Base-by-base conservation (phyloP, 345 rosid genomes). In the Clausena lansium region DNA sequence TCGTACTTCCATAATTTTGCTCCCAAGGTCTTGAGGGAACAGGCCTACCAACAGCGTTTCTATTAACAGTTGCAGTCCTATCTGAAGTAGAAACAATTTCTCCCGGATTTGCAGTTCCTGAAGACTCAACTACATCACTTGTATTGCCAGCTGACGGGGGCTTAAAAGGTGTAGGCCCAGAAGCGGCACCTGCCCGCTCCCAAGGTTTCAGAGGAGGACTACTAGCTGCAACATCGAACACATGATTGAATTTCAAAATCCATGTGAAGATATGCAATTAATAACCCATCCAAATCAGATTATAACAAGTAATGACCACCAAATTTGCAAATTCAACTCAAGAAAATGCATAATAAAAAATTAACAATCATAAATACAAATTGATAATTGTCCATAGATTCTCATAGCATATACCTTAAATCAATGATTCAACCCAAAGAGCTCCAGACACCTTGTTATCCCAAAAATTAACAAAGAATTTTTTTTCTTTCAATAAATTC, bases 51-150 rank as follows among this genome's bases (percentile, higher is more conserved):
- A 90, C 73, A 76, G 91, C 25, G 69, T 89, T 92, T 80, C 81
- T 75, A 57, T 88, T 94, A 15, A 79, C 83, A 77, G 87, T 80
- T 1, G 91, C 71, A 81, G 80, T 86, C 65, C 80, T 81, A 81
- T 84, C 84, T n/a, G 70, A 64, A 47, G 89, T 54, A 0, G 97
- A 74, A 84, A 92, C 90, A 36, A 91, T 83, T 78, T 94, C 97
- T 62, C 99, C 99, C 0, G 98, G 97, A 70, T 75, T 88, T 10
- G 94, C 97, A 32, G 99, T 96, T 76, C 99, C 98, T 2, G 99
- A 94, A 78, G 95, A 92, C 85, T 94, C 98, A 59, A 85, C 77
- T 74, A 63, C 70, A 45, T 74, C 70, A 7, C 73, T 79, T 66
- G 81, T 79, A 50, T 75, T 73, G 60, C 81, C 81, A 73, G 73